Evolutionary conservation across 371 early-diverging fungal species (phyloP), one percentile per base, ranked within the genome.

Genomic region (Saksenaea oblongispora): DNA sequence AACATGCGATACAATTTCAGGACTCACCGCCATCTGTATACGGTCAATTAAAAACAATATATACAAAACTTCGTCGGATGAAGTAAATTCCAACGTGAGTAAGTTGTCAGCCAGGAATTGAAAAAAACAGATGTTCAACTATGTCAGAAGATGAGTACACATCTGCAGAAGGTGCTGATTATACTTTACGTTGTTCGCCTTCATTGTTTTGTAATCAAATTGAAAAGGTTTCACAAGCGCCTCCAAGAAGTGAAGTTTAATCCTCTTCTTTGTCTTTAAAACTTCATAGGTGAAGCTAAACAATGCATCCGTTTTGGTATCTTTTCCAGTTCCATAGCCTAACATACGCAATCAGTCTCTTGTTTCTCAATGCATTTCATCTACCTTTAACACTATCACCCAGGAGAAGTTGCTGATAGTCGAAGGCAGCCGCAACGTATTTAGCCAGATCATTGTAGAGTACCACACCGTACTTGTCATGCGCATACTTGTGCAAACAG

Each of bases 81-180:
- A 80, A 60, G 86, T 87, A 62, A 88, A 91, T 56, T 92, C 87
- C 9, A 97, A 69, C 0, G 85, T 72, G 5, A 93, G 85, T 26
- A 94, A 57, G 63, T 89, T 93, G 55, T 96, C 96, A 0, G 89
- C 93, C 1, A 95, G 66, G 73, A 94, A 97, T 14, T 85, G 81
- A 7, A 80, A 78, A 56, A 88, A 93, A 17, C 66, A 65, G 5
- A 91, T 70, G 56, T 89, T 85, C 5, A 86, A 63, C 75, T 84
- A 47, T 15, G 10, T 15, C 5, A 15, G 22, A 47, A 60, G 28
- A 54, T 14, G 11, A 36, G 35, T 42, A 34, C 22, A 10, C 10
- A 2, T 13, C 26, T 15, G 1, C 17, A 47, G 18, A 35, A 7
- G 17, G 35, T 59, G 44, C 11, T 7, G 22, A 34, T n/a, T 41